phyloP scores from a whole-genome alignment of 495 filamentous ascomycete genomes.

The Tuber microsphaerosporum region DNA sequence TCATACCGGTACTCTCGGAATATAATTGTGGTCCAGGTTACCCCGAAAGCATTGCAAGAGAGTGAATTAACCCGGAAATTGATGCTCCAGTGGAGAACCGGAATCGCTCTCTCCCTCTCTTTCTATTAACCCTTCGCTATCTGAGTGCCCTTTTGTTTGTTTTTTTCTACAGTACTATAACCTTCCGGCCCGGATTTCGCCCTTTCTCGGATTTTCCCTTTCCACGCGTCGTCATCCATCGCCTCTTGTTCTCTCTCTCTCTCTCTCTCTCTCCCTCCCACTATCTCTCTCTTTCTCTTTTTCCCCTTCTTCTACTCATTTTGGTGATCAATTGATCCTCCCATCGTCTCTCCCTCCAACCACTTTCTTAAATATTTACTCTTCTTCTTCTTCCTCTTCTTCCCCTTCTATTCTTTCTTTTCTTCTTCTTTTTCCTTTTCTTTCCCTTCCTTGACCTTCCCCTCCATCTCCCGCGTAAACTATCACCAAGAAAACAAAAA shows the following conservation, averaged over 20 bases:
- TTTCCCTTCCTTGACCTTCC: not conserved
- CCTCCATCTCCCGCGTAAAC: not conserved
- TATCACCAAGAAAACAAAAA: not conserved
- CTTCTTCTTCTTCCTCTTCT: not conserved
- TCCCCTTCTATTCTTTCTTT: not conserved
- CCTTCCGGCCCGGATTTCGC: not conserved
- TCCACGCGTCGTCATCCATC: not conserved
- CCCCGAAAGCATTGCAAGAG: not conserved
- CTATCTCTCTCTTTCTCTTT: constrained; percentile 11
- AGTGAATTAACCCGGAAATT: not conserved
- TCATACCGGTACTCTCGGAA: too few species aligned
- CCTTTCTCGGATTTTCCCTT: not conserved
- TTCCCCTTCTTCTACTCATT: not conserved
- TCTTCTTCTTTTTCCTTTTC: not conserved
- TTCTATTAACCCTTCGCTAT: constrained; percentile 15
- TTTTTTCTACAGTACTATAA: not conserved
- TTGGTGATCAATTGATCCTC: not conserved
- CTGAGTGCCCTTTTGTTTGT: constrained; percentile 20
- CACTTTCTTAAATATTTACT: not conserved
- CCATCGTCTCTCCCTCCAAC: constrained; percentile 6
- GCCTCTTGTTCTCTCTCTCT: not conserved
- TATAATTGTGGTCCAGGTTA: not conserved
- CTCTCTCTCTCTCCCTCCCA: not conserved
- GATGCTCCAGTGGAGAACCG: not conserved
- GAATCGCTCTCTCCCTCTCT: constrained; percentile 6